Evolutionary conservation across 2,329 filamentous ascomycete genomes (phyloP).

Genomic region (Fusarium piperis): DNA sequence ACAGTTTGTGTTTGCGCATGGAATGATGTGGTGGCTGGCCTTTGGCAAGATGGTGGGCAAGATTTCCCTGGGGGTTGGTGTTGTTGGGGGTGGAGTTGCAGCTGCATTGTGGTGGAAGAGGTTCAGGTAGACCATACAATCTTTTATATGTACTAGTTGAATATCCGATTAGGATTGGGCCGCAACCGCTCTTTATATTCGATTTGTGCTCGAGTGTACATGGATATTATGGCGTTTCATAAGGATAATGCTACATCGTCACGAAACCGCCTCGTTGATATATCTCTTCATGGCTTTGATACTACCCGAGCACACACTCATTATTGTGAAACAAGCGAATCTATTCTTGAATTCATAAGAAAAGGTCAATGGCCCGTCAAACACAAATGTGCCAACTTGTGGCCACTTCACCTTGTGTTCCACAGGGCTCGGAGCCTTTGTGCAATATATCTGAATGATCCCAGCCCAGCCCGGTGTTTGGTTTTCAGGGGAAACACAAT

Average conservation of each 20-base stretch:
- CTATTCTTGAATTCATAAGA: background rate
- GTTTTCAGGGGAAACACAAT: background rate
- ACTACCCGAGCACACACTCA: rapidly evolving
- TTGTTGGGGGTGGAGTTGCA: constrained; percentile 15
- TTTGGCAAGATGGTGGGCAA: constrained; percentile 31
- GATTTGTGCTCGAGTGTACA: background rate
- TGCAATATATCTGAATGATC: background rate
- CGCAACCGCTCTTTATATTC: background rate
- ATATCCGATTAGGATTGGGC: background rate
- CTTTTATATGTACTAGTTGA: background rate
- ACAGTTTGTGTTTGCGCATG: constrained; percentile 20
- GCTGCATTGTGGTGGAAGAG: constrained; percentile 21
- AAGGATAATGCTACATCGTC: background rate
- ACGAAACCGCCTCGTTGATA: background rate
- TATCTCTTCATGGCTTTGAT: background rate
- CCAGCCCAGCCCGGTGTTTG: background rate
- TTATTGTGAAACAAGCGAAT: background rate
- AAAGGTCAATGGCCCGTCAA: background rate
- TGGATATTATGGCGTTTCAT: background rate
- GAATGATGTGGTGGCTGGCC: constrained; percentile 31
- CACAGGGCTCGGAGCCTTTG: background rate
- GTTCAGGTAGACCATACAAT: background rate
- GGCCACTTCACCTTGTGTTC: background rate
- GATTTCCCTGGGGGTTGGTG: background rate
- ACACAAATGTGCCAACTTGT: background rate